Evolutionary conservation across 1,284 basidiomycete species (phyloP), one percentile per base, ranked within the genome.

Genomic region (Cryptococcus sp.): DNA sequence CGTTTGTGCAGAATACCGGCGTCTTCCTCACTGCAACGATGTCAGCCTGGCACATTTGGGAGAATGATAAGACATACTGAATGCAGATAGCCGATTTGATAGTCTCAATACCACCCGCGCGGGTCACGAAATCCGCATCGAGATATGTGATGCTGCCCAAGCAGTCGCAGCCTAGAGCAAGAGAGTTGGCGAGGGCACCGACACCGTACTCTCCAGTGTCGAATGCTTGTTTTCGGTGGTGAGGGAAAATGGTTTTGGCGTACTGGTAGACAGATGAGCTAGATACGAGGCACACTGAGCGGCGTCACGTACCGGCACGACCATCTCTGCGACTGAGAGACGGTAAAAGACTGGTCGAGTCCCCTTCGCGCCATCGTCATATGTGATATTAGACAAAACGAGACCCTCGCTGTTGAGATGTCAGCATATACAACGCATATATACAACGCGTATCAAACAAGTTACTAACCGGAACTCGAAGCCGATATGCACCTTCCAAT

Each of bases 151-250:
- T 80, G n/a, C 68, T 67, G 49, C 79, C 78, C 40, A 81, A 74
- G 58, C 81, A 82, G 66, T 81, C 80, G 65, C 80, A 81, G 34
- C 80, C 80, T 4, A 81, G 74, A 3, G 66, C 65, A 29, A 80
- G 66, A 25, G 69, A 73, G 71, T 80, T 81, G 60, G 79, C 71
- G 11, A 73, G 64, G 2, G 69, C 69, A 22, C 80, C 80, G 10
- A 78, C 69, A 16, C 79, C 80, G 55, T 78, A 78, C 63, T 81
- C 80, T 52, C 79, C 79, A 8, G 78, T 74, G 62, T 81, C 80
- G 62, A 81, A 81, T 5, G 80, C 80, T 48, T 75, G 74, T 69
- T 79, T 78, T 50, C 76, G 67, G 64, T 74, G 76, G 58, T 74
- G 73, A 22, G 77, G 77, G 63, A 68, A 73, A 29, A 78, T 76